Conservation (phyloP, 78 protist genomes). For the Guillardia theta region DNA sequence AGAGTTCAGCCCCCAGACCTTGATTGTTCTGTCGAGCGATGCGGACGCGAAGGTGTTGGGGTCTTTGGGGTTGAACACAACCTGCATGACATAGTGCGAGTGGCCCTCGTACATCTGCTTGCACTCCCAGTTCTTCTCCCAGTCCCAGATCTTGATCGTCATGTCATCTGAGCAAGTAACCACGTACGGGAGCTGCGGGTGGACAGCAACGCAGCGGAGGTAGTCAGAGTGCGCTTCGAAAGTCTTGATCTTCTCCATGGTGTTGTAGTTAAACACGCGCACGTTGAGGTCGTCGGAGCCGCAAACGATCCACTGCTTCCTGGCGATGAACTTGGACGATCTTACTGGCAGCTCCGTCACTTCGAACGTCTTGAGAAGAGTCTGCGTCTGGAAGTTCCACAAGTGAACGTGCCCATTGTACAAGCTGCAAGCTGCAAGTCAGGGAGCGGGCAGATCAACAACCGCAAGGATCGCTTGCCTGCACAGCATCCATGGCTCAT, state of each 20-base stretch:
- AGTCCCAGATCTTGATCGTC: slow-evolving; percentile 95
- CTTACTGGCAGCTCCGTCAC: slow-evolving; percentile 89
- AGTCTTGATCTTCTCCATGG: slow-evolving; percentile 89
- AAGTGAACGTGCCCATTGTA: slow-evolving; percentile 92
- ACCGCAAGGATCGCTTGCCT: not conserved
- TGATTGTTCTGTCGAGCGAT: slow-evolving; percentile 95
- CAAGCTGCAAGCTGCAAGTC: slow-evolving; percentile 43
- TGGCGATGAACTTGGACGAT: slow-evolving; percentile 85
- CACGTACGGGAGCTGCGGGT: slow-evolving; percentile 90
- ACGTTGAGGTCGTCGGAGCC: slow-evolving; percentile 91
- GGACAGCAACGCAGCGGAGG: slow-evolving; percentile 94
- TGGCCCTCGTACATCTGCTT: slow-evolving; percentile 94
- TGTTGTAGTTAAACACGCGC: slow-evolving; percentile 94
- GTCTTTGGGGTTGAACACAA: slow-evolving; percentile 96
- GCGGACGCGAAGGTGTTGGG: slow-evolving; percentile 95
- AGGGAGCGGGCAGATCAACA: not conserved
- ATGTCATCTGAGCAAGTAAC: slow-evolving; percentile 95
- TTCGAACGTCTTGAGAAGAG: slow-evolving; percentile 91
- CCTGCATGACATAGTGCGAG: slow-evolving; percentile 95
- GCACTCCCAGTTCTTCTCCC: slow-evolving; percentile 91
- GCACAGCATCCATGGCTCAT: slow-evolving; percentile 93
- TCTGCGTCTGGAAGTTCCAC: slow-evolving; percentile 92
- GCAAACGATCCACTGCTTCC: slow-evolving; percentile 95
- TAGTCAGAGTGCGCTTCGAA: slow-evolving; percentile 93
- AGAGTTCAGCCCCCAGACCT: slow-evolving; percentile 56